Conservation (phyloP, 2,329 filamentous ascomycete species). For the Ascocoryne sarcoides region DNA sequence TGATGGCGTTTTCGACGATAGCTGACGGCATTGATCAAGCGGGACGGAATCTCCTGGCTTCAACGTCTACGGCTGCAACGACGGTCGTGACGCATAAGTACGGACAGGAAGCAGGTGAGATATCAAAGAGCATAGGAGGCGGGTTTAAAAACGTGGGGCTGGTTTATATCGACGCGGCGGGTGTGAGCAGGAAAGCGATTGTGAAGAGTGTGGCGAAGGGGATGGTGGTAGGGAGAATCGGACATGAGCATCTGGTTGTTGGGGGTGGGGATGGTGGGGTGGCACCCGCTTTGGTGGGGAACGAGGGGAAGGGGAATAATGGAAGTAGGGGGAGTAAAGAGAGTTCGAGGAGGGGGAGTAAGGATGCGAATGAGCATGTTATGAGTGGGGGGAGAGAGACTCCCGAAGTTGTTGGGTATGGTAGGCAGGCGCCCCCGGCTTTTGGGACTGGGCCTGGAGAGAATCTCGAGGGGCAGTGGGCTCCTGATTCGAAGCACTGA, state of each 20-base stretch:
- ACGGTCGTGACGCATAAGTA: slow-evolving; percentile 85
- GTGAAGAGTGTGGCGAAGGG: slow-evolving; percentile 94
- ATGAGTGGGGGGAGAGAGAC: slow-evolving; percentile 21
- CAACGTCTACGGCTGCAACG: slow-evolving; percentile 68
- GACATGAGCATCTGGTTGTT: slow-evolving; percentile 65
- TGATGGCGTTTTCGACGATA: slow-evolving; percentile 94
- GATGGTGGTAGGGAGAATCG: slow-evolving; percentile 81
- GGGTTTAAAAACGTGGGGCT: slow-evolving; percentile 94
- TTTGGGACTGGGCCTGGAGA: slow-evolving; percentile 18
- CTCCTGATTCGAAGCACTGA: slow-evolving; percentile 1
- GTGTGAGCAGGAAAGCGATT: slow-evolving; percentile 80
- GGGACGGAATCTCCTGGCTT: slow-evolving; percentile 66
- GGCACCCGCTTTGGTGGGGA: slow-evolving; percentile 3
- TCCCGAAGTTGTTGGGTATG: slow-evolving; percentile 21
- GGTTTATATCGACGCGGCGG: slow-evolving; percentile 94
- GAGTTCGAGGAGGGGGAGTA: slow-evolving; percentile 13
- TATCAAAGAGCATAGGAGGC: slow-evolving; percentile 67
- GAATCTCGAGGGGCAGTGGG: slow-evolving; percentile 18
- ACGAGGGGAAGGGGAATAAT: slow-evolving; percentile 7
- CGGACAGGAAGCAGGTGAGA: slow-evolving; percentile 72
- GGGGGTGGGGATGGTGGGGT: slow-evolving; percentile 42
- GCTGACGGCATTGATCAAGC: slow-evolving; percentile 89
- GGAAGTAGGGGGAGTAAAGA: slow-evolving; percentile 19
- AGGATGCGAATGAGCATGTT: slow-evolving; percentile 15
- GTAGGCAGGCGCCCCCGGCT: slow-evolving; percentile 17